These are phyloP conservation scores for Trametes punicea DNA, from an alignment of 768 basidiomycete species.

Conservation along the genomic window DNA sequence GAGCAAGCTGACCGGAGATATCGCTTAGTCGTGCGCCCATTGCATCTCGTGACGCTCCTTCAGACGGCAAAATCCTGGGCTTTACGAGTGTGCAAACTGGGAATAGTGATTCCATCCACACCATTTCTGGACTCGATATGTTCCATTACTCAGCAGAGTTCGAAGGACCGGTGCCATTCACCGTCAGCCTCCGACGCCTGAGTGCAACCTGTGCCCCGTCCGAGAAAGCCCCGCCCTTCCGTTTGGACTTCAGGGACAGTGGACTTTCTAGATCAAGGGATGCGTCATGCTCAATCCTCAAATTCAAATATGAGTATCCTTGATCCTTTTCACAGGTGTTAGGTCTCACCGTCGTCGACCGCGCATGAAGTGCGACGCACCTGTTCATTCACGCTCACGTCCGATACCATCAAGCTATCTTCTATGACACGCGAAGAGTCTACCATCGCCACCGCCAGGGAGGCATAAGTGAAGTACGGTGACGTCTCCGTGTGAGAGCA, in stretches of 20 bases:
- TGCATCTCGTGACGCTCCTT: too few relatives aligned
- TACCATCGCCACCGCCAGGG: not conserved
- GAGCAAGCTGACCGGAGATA: too few relatives aligned
- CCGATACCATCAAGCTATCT: not conserved
- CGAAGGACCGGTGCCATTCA: not conserved
- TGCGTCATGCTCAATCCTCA: not conserved
- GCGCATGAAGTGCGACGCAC: not conserved
- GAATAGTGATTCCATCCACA: too few relatives aligned
- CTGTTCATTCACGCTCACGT: not conserved
- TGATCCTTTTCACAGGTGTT: not conserved
- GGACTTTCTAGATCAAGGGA: conserved; percentile 15
- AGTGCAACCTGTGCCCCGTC: conserved; percentile 8
- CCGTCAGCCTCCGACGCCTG: conserved; percentile 12
- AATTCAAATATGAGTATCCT: not conserved
- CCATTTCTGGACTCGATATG: too few relatives aligned
- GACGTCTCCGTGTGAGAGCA: not conserved
- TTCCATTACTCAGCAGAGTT: not conserved
- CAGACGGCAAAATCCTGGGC: too few relatives aligned
- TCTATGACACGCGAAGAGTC: not conserved
- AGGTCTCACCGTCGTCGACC: not conserved
- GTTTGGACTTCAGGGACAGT: conserved; percentile 20
- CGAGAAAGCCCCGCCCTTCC: conserved; percentile 22
- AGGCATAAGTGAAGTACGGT: not conserved
- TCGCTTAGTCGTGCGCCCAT: too few relatives aligned
- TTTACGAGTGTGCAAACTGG: too few relatives aligned